phyloP scores from a whole-genome alignment of 768 basidiomycete genomes.

The Pleurotus cornucopiae region DNA sequence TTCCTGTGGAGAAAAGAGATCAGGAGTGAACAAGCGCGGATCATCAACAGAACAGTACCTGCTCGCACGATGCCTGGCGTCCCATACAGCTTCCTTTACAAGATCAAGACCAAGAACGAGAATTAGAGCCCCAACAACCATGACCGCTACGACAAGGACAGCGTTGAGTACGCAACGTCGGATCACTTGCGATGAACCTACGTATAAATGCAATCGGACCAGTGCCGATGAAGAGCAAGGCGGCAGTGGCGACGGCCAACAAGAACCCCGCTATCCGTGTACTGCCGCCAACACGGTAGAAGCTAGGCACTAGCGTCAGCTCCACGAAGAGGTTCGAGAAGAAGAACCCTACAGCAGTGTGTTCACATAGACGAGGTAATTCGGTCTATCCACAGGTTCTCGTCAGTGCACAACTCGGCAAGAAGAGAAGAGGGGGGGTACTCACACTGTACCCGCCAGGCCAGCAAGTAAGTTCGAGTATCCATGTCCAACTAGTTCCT shows the following conservation, averaged over 20 bases:
- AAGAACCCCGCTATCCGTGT: conserved; percentile 82
- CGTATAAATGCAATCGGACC: conserved; percentile 90
- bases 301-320: conserved; percentile 23
- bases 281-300: conserved; percentile 91
- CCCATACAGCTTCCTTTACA: conserved; percentile 95
- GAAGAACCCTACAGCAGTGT: conserved; percentile 56
- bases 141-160: conserved; percentile 56
- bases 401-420: conserved; percentile 8
- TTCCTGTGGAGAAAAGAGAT: conserved; percentile 34
- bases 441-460: conserved; percentile 74
- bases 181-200: conserved; percentile 34
- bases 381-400: conserved; percentile 44
- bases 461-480: conserved; percentile 87
- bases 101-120: conserved; percentile 94
- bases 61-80: conserved; percentile 86
- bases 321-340: conserved; percentile 22
- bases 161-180: neutral
- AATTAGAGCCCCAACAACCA: conserved; percentile 89
- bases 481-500: conserved; percentile 90
- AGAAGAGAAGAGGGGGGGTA: conserved; percentile 11
- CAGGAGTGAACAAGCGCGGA: neutral
- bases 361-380: conserved; percentile 87
- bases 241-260: conserved; percentile 69
- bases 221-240: conserved; percentile 79
- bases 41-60: conserved; percentile 33